phyloP scores from a whole-genome alignment of 2,329 filamentous ascomycete species.

The Aureobasidium sp. region DNA sequence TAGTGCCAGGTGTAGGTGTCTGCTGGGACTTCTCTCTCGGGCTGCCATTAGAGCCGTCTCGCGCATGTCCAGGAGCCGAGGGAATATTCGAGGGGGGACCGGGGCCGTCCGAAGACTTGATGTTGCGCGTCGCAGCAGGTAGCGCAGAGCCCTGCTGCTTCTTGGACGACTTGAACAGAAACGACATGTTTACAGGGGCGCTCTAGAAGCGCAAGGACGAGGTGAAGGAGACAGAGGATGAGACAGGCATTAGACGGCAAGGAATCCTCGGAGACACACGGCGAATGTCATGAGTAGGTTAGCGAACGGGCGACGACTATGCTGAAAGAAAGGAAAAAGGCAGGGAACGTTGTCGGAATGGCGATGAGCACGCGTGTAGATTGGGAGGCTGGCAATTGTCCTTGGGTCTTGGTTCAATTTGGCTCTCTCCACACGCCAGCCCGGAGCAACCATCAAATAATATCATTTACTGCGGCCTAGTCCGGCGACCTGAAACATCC shows the following conservation, averaged over 20 bases:
- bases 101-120: conserved; percentile 49
- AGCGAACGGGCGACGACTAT: conserved; percentile 9
- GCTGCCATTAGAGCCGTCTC: conserved; percentile 22
- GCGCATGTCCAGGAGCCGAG: conserved; percentile 20
- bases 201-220: conserved; percentile 11
- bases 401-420: conserved; percentile 8
- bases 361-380: conserved; percentile 12
- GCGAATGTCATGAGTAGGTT: conserved; percentile 7
- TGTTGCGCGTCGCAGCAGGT: conserved; percentile 49
- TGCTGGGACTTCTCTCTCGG: conserved; percentile 29
- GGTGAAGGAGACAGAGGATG: not conserved
- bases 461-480: not conserved
- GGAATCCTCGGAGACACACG: not conserved
- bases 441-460: not conserved
- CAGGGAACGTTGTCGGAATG: conserved; percentile 13
- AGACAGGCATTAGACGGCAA: conserved; percentile 9
- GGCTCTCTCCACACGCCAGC: conserved; percentile 4
- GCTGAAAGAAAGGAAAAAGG: not conserved
- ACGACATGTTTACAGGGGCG: conserved; percentile 37
- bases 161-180: conserved; percentile 45
- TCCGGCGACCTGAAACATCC: conserved; percentile 4
- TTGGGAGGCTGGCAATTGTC: conserved; percentile 9
- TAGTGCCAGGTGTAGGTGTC: conserved; percentile 68
- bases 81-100: conserved; percentile 34
- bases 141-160: conserved; percentile 35